A percentile compares a stretch with the other conserved stretches of the same genome.
These are phyloP conservation scores for Cladophialophora carrionii DNA, from an alignment of 2,329 filamentous ascomycete genomes.

Conservation along the genomic window DNA sequence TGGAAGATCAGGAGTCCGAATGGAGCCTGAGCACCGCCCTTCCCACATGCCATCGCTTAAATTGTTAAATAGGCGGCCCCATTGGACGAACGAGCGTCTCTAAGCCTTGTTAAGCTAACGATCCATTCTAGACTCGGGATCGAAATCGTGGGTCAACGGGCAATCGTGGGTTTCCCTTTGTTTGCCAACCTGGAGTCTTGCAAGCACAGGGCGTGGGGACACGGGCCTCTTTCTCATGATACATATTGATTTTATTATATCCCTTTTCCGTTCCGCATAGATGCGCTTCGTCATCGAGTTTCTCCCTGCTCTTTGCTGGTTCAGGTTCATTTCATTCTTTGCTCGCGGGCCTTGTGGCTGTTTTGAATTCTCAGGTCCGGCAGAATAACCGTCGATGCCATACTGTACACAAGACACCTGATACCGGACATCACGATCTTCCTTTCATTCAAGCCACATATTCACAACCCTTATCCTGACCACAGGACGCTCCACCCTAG, in stretches of 20 bases:
- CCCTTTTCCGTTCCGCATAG: neutral
- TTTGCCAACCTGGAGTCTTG: neutral
- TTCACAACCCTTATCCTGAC: neutral
- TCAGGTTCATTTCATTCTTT: conserved; percentile 19
- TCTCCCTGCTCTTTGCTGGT: conserved; percentile 20
- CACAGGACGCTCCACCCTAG: neutral
- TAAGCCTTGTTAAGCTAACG: neutral
- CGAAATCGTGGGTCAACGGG: conserved; percentile 1
- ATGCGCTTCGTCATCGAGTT: conserved; percentile 14
- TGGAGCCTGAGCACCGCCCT: neutral
- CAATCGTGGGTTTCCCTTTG: neutral
- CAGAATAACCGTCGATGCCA: neutral
- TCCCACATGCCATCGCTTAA: conserved; percentile 7
- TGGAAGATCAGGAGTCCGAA: conserved; percentile 5
- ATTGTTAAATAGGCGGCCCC: neutral
- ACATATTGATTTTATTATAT: conserved; percentile 7
- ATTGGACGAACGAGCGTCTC: neutral
- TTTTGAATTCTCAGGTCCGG: conserved; percentile 18
- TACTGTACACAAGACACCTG: neutral
- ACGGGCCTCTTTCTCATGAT: neutral
- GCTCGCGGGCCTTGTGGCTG: conserved; percentile 13
- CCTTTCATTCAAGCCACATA: neutral
- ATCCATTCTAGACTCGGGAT: neutral
- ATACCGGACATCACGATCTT: neutral
- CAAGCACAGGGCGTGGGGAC: neutral